Conservation (phyloP, 1,284 basidiomycete species). For the Ceratobasidium sp. region DNA sequence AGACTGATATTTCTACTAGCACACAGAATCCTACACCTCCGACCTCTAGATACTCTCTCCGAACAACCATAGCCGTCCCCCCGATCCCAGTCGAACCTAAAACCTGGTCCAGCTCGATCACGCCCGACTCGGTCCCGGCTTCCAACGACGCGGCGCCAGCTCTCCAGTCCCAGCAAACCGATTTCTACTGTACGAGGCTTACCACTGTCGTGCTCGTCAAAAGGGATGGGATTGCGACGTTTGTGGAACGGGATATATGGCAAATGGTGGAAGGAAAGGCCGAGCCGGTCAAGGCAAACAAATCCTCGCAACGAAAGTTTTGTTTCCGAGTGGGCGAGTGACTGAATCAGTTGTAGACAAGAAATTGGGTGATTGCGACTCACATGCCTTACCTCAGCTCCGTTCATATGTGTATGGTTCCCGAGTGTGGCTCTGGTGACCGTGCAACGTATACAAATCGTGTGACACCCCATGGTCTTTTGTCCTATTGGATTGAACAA, state of each 20-base stretch:
- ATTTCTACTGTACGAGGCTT: conserved; percentile 70
- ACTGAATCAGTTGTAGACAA: no score
- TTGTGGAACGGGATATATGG: conserved; percentile 78
- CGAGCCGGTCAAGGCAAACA: not conserved
- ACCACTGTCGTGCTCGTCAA: conserved; percentile 74
- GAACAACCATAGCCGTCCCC: conserved; percentile 41
- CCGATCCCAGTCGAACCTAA: conserved; percentile 33
- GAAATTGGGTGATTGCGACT: no score
- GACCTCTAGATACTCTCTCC: conserved; percentile 38
- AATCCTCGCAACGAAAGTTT: conserved; percentile 11
- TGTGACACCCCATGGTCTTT: no score
- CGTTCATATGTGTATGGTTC: no score
- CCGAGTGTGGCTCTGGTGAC: no score
- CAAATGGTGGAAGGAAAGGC: conserved; percentile 51
- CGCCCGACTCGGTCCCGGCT: conserved; percentile 4
- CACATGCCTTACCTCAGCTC: no score
- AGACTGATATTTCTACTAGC: not conserved
- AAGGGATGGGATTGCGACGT: conserved; percentile 65
- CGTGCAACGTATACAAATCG: no score
- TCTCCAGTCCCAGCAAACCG: not conserved
- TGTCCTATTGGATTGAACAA: no score
- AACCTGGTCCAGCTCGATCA: not conserved
- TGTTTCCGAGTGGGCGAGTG: not conserved
- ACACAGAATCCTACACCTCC: conserved; percentile 20
- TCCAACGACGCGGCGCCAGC: conserved; percentile 11